A percentile compares a stretch with the other conserved stretches of the same genome.
Evolutionary conservation across 2,329 filamentous ascomycete species (phyloP).

Genomic region (Thielaviopsis musarum): DNA sequence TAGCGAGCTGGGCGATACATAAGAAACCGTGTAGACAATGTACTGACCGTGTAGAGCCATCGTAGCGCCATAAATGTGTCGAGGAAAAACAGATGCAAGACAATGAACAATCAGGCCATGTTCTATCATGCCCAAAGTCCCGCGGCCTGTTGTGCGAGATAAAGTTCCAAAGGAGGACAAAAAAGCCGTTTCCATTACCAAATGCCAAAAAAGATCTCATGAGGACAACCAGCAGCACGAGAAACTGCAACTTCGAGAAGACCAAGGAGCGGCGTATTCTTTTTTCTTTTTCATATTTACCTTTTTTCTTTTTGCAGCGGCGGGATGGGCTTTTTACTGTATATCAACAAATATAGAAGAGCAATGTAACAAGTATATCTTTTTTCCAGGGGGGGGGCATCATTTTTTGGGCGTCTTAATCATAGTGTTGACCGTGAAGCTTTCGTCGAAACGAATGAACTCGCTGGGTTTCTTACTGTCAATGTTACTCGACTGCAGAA

Average conservation of each 20-base stretch:
- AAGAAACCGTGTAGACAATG: not conserved
- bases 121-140: not conserved
- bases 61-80: not conserved
- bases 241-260: not conserved
- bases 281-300: too few relatives aligned
- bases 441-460: not conserved
- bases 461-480: not conserved
- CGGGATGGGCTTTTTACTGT: too few relatives aligned
- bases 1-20: not conserved
- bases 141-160: not conserved
- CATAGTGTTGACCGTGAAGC: not conserved
- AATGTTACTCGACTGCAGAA: not conserved
- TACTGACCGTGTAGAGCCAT: not conserved
- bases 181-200: not conserved
- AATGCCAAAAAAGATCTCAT: not conserved
- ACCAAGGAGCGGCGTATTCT: not conserved
- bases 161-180: not conserved
- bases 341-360: too few relatives aligned
- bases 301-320: not conserved
- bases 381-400: not conserved
- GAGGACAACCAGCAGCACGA: not conserved
- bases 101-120: not conserved
- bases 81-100: not conserved
- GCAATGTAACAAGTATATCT: too few relatives aligned
- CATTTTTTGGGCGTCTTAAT: not conserved